Base-by-base conservation (phyloP, 768 basidiomycete species). In the Suillus brevipes region DNA sequence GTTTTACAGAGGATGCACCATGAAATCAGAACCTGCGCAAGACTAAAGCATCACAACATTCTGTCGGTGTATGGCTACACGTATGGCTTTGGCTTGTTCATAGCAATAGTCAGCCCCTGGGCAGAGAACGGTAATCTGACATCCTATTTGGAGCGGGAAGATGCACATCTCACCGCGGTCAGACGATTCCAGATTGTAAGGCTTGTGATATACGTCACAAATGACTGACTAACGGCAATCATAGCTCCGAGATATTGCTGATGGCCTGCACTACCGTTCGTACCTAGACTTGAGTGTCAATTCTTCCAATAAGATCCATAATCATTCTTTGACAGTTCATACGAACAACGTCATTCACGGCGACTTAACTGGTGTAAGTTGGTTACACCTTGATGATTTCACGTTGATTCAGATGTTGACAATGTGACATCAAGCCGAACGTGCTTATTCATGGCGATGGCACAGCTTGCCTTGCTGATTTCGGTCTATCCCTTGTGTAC, bases 401-500 rank as follows among this genome's bases (percentile, higher is more conserved):
- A 28, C 16, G 16, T 42, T 13, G 38, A 40, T 56, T 28, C 8
- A 34, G 12, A 31, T 42, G 8, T 47, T 9, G 10, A 47, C 10
- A 47, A 23, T 42, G 34, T 36, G 12, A 52, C 7, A 10, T 56
- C 37, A 23, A 66, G 61, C 53, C 56, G 1, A 66, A 66, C 28
- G 40, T 63, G 7, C 75, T 83, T 20, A 78, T 83, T 52, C 77
- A 79, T 60, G 75, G 78, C 63, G 66, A 79, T 20, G 74, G 77
- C 36, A 75, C 74, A 31, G 81, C 77, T 8, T 74, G 75, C 18
- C 68, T 84, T 20, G 78, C 78, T 63, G 82, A 83, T 62, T 83
- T 83, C 65, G 82, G 82, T 6, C 69, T 83, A 7, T 82, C 80
- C 28, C 79, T 68, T 36, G 75, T 82, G 53, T 70, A 78, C n/a